Evolutionary conservation across 306 rosid species (phyloP), one percentile per base, ranked within the genome.

Genomic region (Prunus padus): DNA sequence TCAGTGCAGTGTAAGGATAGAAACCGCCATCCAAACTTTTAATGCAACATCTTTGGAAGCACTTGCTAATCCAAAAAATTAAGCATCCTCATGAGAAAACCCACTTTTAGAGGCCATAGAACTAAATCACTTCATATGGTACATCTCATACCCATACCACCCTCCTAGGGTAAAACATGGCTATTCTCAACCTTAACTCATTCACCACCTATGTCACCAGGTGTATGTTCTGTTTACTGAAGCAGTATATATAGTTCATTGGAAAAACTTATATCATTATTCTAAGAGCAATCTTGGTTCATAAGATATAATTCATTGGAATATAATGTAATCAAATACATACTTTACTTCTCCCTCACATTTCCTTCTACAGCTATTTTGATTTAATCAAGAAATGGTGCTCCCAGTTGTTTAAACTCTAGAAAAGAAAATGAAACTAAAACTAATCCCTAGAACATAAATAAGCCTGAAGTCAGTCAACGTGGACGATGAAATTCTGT

Each of bases 381-480:
- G 20, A 28, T 28, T 13, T 62, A 62, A 62, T 62, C 11, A 11
- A 62, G 20, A 30, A 26, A 26, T 62, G 67, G 42, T 14, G 20
- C 40, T 61, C 20, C 20, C 8, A 4, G 19, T 44, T 19, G 11
- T 30, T 51, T 71, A 19, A 12, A 51, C 62, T 50, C 45, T 3
- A 44, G 64, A 20, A 64, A 61, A 20, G 65, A 57, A 67, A 42
- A 50, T 16, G 11, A 64, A 15, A 63, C 49, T 49, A 63, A 7
- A 26, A 4, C 31, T 52, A 70, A 77, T 57, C 37, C 44, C 56
- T 73, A 56, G 26, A 73, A 37, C 64, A 63, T 23, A 40, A 66
- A 42, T 3, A 31, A 42, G 23, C 37, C 33, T 42, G 40, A 22
- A 30, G 0, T 47, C 77, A 20, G 28, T 26, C 25, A 70, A 23